These are phyloP conservation scores for Daedalea quercina DNA, from an alignment of 768 basidiomycete species.

Conservation along the genomic window DNA sequence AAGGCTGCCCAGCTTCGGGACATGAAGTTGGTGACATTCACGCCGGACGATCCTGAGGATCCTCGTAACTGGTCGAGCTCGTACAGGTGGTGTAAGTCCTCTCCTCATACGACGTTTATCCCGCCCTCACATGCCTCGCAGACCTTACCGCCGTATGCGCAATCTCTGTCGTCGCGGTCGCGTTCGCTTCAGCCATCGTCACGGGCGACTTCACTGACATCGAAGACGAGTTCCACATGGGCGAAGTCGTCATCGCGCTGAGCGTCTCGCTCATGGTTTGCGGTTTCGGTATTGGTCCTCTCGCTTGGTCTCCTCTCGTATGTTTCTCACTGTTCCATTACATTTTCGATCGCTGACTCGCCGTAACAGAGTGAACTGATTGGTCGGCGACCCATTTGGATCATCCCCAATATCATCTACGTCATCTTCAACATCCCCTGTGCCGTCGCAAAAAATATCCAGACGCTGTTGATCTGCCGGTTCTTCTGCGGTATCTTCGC, in stretches of 20 bases:
- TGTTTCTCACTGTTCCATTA: not conserved
- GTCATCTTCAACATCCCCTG: conserved; percentile 36
- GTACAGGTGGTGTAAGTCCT: conserved; percentile 31
- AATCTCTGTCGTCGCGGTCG: conserved; percentile 27
- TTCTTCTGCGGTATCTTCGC: conserved; percentile 37
- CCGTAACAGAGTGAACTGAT: conserved; percentile 29
- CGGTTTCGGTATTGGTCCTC: conserved; percentile 28
- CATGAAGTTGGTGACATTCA: conserved; percentile 31
- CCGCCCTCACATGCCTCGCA: conserved; percentile 2
- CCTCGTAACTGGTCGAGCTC: conserved; percentile 29
- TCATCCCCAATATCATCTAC: conserved; percentile 33
- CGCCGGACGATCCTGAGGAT: conserved; percentile 32
- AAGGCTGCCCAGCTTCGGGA: conserved; percentile 26
- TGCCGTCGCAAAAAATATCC: conserved; percentile 32
- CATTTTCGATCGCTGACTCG: conserved; percentile 13
- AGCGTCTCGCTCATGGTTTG: conserved; percentile 31
- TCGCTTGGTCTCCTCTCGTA: conserved; percentile 24
- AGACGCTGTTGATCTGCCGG: conserved; percentile 34
- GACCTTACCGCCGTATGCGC: conserved; percentile 26
- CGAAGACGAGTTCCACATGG: conserved; percentile 24
- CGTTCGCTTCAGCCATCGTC: conserved; percentile 31
- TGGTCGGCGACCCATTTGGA: conserved; percentile 32
- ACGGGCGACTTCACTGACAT: conserved; percentile 31
- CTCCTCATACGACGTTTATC: not conserved
- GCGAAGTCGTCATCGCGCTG: conserved; percentile 27